Percentiles rank a stretch among this genome's conserved stretches.
Conservation (phyloP, 2,329 filamentous ascomycete species). For the Claviceps spartinae region DNA sequence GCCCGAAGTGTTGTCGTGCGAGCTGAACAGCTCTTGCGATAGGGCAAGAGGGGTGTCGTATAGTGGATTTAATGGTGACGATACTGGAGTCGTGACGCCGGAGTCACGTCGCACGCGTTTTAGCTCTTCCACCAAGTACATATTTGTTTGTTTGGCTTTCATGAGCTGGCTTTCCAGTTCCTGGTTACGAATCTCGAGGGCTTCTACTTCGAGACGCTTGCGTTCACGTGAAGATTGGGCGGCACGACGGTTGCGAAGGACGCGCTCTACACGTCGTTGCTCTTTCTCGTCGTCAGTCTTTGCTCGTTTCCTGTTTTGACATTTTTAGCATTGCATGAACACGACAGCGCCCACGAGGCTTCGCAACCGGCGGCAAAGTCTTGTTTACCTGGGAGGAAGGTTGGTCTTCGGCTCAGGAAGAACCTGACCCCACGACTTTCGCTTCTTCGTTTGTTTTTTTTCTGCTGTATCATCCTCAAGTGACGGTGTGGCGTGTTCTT, state of each 20-base stretch:
- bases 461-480: slow-evolving; percentile 22
- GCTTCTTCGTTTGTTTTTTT: slow-evolving; percentile 77
- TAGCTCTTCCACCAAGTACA: slow-evolving; percentile 35
- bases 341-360: too few species aligned
- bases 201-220: slow-evolving; percentile 79
- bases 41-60: slow-evolving; percentile 39
- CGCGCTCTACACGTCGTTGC: slow-evolving; percentile 90
- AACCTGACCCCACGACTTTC: slow-evolving; percentile 97
- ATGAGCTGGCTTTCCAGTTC: slow-evolving; percentile 51
- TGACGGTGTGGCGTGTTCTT: slow-evolving; percentile 4
- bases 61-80: slow-evolving; percentile 28
- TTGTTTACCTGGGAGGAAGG: slow-evolving; percentile 68
- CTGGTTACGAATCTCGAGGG: slow-evolving; percentile 62
- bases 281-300: slow-evolving; percentile 99
- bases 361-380: too few species aligned
- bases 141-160: slow-evolving; percentile 42
- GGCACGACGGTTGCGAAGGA: slow-evolving; percentile 88
- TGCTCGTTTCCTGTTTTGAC: slow-evolving; percentile 62
- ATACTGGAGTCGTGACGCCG: slow-evolving; percentile 26
- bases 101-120: slow-evolving; percentile 32
- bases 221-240: slow-evolving; percentile 94
- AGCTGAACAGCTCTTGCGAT: slow-evolving; percentile 44
- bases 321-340: slow-evolving; percentile 7
- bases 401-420: slow-evolving; percentile 94
- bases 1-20: slow-evolving; percentile 23